These are phyloP conservation scores for Emmonsiellopsis sp. DNA, from an alignment of 2,329 filamentous ascomycete genomes.

Conservation along the genomic window DNA sequence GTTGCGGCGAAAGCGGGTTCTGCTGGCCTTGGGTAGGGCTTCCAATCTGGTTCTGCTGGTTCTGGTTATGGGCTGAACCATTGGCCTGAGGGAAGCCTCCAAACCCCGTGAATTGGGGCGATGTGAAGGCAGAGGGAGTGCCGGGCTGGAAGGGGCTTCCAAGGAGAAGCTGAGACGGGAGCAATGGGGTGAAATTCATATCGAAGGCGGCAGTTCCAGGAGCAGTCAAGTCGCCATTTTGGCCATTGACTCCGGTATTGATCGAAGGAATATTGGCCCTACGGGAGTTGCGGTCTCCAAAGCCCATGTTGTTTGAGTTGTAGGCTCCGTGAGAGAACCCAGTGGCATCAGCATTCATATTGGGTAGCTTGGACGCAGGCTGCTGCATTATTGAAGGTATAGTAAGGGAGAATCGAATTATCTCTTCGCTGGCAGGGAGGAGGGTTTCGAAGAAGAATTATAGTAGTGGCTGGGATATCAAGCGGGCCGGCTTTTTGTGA, in stretches of 20 bases:
- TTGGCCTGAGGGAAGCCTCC: conserved; percentile 62
- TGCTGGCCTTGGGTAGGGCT: conserved; percentile 67
- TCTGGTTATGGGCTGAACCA: conserved; percentile 44
- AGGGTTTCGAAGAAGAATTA: no score
- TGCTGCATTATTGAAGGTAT: conserved; percentile 50
- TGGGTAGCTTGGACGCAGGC: conserved; percentile 65
- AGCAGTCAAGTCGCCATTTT: conserved; percentile 67
- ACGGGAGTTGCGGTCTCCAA: conserved; percentile 77
- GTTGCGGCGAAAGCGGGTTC: conserved; percentile 61
- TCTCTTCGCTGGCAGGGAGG: conserved; percentile 45
- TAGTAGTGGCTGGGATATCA: no score
- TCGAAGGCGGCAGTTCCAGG: conserved; percentile 77
- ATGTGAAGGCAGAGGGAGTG: conserved; percentile 80
- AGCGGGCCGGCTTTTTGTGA: no score
- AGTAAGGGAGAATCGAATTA: conserved; percentile 62
- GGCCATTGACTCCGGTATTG: conserved; percentile 64
- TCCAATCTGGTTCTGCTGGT: conserved; percentile 51
- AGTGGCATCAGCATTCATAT: conserved; percentile 60
- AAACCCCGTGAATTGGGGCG: conserved; percentile 83
- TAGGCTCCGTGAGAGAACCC: conserved; percentile 92
- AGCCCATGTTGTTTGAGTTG: conserved; percentile 71
- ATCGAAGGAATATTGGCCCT: conserved; percentile 80
- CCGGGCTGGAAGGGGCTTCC: conserved; percentile 96
- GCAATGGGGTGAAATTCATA: conserved; percentile 95
- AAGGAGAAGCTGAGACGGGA: conserved; percentile 87